Evolutionary conservation across 116 monocot genomes (phyloP), one percentile per base, ranked within the genome.

Genomic region (Thalassia testudinum): DNA sequence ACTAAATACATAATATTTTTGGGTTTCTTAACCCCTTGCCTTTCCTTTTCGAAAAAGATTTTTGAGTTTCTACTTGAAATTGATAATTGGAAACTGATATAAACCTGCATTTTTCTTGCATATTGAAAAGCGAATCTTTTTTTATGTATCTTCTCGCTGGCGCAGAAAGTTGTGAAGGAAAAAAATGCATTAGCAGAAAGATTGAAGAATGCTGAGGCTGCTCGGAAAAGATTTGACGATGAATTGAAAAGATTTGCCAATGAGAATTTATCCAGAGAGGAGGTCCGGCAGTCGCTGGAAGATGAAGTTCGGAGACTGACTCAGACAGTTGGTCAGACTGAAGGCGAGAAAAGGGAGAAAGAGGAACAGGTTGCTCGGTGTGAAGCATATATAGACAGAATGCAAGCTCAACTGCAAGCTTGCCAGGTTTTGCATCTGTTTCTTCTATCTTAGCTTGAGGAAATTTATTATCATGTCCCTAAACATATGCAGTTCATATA

Each of bases 341-440:
- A 85, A 69, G 85, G 78, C 53, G 97, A 97, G 65, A 97, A 97
- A 66, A 63, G 78, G 43, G 97, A 97, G 63, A 97, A 89, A 62
- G 88, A 97, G 70, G 81, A 73, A 20, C 89, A 97, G 53, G 72
- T 97, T 63, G 64, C 77, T 60, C 76, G 71, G 30, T 97, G 82
- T 73, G 89, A 89, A 75, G 85, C 78, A 27, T 89, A 82, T 53
- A 97, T 97, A 58, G 77, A 85, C 70, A 78, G 81, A 42, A 75
- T 97, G 81, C 79, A 97, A 56, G 66, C 82, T 26, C 84, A 77
- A 68, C 47, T 97, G 34, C 89, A 97, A 51, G 58, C 77, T 24
- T 78, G 76, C 69, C 84, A 87, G 81, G 93, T 95, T 63, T 72
- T 28, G 17, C 49, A 4, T 27, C 29, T 20, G 13, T 21, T 56